phyloP scores from a whole-genome alignment of 345 rosid species.

The Atalantia buxifolia region DNA sequence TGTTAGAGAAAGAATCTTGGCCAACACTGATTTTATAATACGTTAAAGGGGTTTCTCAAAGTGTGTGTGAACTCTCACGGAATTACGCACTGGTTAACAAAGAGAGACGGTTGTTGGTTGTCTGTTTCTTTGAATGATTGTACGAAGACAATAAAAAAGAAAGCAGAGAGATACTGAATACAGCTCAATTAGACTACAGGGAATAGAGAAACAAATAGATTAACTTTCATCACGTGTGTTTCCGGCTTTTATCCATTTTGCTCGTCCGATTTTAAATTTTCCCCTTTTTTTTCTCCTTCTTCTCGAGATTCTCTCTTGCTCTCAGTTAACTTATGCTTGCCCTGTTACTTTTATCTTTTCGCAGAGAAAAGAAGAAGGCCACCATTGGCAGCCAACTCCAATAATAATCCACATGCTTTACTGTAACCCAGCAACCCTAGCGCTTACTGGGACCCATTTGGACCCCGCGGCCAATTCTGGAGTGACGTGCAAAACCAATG shows the following conservation, averaged over 20 bases:
- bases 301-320: slow-evolving; percentile 12
- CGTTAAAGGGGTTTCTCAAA: background rate
- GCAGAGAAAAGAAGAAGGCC: background rate
- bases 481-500: background rate
- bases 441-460: background rate
- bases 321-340: background rate
- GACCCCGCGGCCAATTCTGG: background rate
- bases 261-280: no score
- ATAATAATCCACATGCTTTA: background rate
- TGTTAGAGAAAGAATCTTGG: slow-evolving; percentile 11
- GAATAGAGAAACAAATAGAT: background rate
- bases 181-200: background rate
- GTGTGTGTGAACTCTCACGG: no score
- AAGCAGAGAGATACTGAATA: background rate
- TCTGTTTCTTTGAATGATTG: slow-evolving; percentile 39
- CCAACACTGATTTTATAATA: background rate
- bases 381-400: background rate
- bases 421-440: background rate
- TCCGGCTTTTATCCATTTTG: slow-evolving; percentile 8
- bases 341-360: slow-evolving; percentile 5
- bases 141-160: background rate
- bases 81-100: background rate
- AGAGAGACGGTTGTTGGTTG: slow-evolving; percentile 26
- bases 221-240: slow-evolving; percentile 30
- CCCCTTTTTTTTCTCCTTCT: background rate